These are phyloP conservation scores for Suaeda aralocaspica DNA, from an alignment of 148 eudicot genomes.

Conservation along the genomic window DNA sequence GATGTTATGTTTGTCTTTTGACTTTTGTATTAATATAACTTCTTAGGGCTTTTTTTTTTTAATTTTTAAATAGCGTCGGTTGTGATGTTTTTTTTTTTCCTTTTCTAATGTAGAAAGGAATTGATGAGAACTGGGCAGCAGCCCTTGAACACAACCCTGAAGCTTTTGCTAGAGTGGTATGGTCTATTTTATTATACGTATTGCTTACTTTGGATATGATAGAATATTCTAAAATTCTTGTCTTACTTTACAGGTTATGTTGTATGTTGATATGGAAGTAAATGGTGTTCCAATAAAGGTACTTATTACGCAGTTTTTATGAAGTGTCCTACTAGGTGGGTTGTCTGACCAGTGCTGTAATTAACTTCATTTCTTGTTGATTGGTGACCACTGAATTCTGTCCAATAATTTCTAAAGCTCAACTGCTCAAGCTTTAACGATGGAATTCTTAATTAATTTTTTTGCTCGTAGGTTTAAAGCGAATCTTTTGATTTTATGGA, in stretches of 20 bases:
- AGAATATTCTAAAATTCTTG: not conserved
- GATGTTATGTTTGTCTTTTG: no score
- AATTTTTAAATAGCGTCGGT: not conserved
- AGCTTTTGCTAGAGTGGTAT: conserved; percentile 97
- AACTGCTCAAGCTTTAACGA: no score
- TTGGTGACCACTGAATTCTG: not conserved
- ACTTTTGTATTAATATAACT: no score
- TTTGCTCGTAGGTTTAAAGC: not conserved
- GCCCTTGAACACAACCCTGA: conserved; percentile 97
- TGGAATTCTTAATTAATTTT: not conserved
- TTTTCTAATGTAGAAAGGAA: conserved; percentile 69
- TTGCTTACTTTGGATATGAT: not conserved
- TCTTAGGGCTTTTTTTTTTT: not conserved
- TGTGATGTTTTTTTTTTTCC: conserved; percentile 18
- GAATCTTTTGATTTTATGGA: not conserved
- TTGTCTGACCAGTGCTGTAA: not conserved
- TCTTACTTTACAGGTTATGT: conserved; percentile 66
- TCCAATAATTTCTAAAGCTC: no score
- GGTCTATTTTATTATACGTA: conserved; percentile 13
- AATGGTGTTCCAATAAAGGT: conserved; percentile 99
- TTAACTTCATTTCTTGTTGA: not conserved
- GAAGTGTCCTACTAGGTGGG: not conserved
- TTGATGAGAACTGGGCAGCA: conserved; percentile 97
- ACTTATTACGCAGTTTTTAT: conserved; percentile 15
- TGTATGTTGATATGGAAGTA: conserved; percentile 99